Conservation (phyloP, 495 filamentous ascomycete species). For the Emericellopsis terricola region DNA sequence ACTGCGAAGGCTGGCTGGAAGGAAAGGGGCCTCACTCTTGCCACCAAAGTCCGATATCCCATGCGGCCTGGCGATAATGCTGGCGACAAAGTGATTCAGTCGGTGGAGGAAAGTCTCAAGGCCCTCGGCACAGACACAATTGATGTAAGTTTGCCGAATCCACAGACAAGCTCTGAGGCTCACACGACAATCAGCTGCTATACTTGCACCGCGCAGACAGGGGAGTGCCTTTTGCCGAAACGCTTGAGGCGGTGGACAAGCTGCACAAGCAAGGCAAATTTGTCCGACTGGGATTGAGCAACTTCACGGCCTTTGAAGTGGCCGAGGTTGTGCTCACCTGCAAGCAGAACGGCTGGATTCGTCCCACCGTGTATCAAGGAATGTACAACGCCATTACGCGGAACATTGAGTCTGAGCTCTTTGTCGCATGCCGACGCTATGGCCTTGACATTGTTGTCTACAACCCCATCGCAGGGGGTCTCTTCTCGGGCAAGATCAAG, state of each 20-base stretch:
- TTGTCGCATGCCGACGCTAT: slow-evolving; percentile 66
- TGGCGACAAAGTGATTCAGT: slow-evolving; percentile 38
- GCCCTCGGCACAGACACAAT: slow-evolving; percentile 61
- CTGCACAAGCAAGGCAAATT: slow-evolving; percentile 83
- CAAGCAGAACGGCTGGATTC: slow-evolving; percentile 57
- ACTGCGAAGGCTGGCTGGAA: slow-evolving; percentile 63
- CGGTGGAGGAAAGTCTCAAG: slow-evolving; percentile 43
- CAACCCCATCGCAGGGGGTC: slow-evolving; percentile 71
- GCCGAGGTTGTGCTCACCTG: slow-evolving; percentile 77
- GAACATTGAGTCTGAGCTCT: slow-evolving; percentile 61
- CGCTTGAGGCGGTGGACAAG: slow-evolving; percentile 57
- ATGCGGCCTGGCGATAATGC: slow-evolving; percentile 36
- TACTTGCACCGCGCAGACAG: slow-evolving; percentile 30
- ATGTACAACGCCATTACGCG: slow-evolving; percentile 64
- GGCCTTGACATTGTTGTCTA: slow-evolving; percentile 82
- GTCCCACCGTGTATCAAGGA: slow-evolving; percentile 44
- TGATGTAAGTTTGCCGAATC: slow-evolving; percentile 24
- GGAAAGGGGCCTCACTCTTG: slow-evolving; percentile 62
- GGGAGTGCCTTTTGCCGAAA: slow-evolving; percentile 59
- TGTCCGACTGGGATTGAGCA: slow-evolving; percentile 60
- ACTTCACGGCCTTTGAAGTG: slow-evolving; percentile 81
- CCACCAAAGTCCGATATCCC: slow-evolving; percentile 70
- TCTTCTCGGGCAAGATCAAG: slow-evolving; percentile 79
- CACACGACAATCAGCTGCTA: not conserved
- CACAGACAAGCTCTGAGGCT: not conserved